Conservation (phyloP, 73 alveolate genomes). For the Blepharisma japonicum region DNA sequence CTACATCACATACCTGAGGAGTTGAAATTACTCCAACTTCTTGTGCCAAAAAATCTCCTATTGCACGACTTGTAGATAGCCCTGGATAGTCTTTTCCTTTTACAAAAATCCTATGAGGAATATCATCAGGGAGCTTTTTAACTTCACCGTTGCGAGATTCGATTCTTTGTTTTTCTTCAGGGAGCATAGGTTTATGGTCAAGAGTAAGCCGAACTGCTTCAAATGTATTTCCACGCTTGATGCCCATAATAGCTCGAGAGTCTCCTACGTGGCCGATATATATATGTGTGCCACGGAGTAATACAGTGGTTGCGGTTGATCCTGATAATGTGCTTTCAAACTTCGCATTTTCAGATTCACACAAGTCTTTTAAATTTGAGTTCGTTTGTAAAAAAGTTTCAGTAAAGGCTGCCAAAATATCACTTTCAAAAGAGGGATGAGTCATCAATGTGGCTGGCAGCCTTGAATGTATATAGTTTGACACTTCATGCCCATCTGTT, state of each 20-base stretch:
- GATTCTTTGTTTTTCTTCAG: conserved; percentile 53
- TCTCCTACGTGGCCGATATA: conserved; percentile 31
- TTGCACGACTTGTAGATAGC: conserved; percentile 42
- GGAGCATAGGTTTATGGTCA: conserved; percentile 54
- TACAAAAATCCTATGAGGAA: conserved; percentile 47
- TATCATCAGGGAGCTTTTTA: conserved; percentile 10
- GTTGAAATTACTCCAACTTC: conserved; percentile 76
- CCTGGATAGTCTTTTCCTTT: conserved; percentile 73
- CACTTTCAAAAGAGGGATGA: background rate
- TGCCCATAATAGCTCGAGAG: conserved; percentile 23
- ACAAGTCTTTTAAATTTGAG: background rate
- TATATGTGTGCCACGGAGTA: background rate
- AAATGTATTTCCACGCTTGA: conserved; percentile 15
- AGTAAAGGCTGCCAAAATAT: conserved; percentile 7
- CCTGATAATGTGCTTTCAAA: conserved; percentile 23
- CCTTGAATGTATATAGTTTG: conserved; percentile 45
- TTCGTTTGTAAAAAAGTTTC: background rate
- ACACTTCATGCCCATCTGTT: conserved; percentile 60
- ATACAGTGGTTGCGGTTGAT: conserved; percentile 11
- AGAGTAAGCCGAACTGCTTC: conserved; percentile 38
- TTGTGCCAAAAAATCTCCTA: conserved; percentile 78
- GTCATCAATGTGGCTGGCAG: conserved; percentile 23
- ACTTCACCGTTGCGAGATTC: conserved; percentile 20
- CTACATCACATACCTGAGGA: conserved; percentile 36
- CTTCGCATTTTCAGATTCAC: background rate